A percentile compares a stretch with the other conserved stretches of the same genome.
Conservation (phyloP, 352 stramenopile species). For the Pythium utonaiense region DNA sequence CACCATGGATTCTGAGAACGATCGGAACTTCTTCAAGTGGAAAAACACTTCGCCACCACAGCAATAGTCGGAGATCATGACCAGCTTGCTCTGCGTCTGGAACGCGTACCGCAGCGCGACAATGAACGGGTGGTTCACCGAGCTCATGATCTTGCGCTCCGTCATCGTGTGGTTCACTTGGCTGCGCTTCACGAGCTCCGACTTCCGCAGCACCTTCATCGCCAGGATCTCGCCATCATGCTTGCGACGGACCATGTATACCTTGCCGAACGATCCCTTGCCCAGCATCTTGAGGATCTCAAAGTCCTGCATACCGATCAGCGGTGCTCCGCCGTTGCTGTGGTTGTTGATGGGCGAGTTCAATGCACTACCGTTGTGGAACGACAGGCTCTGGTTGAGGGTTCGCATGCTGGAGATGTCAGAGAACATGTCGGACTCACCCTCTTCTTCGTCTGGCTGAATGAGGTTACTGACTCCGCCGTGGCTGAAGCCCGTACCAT, state of each 20-base stretch:
- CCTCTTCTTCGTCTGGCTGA: slow-evolving; percentile 56
- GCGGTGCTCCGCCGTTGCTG: slow-evolving; percentile 23
- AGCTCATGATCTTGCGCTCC: slow-evolving; percentile 85
- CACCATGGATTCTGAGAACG: slow-evolving; percentile 87
- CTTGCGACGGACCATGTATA: slow-evolving; percentile 95
- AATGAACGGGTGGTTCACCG: slow-evolving; percentile 96
- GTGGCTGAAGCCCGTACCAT: slow-evolving; percentile 5
- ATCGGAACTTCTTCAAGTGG: slow-evolving; percentile 89
- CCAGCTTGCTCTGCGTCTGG: slow-evolving; percentile 88
- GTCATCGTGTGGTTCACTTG: slow-evolving; percentile 89
- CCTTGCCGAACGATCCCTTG: slow-evolving; percentile 96
- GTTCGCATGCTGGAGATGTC: slow-evolving; percentile 30
- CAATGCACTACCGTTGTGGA: slow-evolving; percentile 12
- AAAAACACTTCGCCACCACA: slow-evolving; percentile 91
- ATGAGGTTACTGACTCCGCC: background rate
- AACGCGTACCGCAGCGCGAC: slow-evolving; percentile 93
- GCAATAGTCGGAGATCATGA: slow-evolving; percentile 91
- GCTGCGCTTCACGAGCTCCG: slow-evolving; percentile 84
- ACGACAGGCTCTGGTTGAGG: slow-evolving; percentile 12
- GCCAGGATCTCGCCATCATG: slow-evolving; percentile 59
- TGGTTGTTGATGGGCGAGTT: background rate
- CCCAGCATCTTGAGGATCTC: slow-evolving; percentile 98
- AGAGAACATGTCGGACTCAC: slow-evolving; percentile 44
- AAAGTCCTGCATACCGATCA: slow-evolving; percentile 87
- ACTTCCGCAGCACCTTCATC: slow-evolving; percentile 89